Evolutionary conservation across 345 rosid genomes (phyloP), one percentile per base, ranked within the genome.

Genomic region (Corymbia maculata): DNA sequence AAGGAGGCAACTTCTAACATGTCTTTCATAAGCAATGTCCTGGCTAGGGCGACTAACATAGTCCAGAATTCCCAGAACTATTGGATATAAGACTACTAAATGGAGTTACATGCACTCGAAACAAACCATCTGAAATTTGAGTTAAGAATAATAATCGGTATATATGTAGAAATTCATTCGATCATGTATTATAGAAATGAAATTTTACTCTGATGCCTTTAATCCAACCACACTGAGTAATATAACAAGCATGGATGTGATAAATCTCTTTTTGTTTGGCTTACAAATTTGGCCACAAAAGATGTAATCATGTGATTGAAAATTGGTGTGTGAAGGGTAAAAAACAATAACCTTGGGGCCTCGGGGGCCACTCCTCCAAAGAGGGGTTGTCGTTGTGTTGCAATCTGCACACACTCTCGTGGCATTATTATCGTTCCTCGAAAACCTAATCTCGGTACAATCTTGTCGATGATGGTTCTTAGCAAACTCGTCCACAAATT

Each of bases 361-460:
- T 21, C 90, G 89, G 85, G 97, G 97, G 52, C 97, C 97, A 49
- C 95, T 93, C 90, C 97, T 92, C 97, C 97, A 95, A 68, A 95
- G 95, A n/a, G 97, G 97, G 51, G 97, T 95, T 5, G 93, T 91
- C 28, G 94, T 95, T 1, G 95, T 95, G 91, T 90, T 91, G 47
- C 97, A 95, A 61, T 94, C 95, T 16, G 94, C n/a, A 89, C 97
- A 95, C 66, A 91, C 93, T 88, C 94, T 93, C 26, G 89, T 85
- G 66, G 87, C 28, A 57, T 15, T 84, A 87, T 47, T 89, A 68
- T 53, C 86, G 80, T 50, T 88, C 52, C 86, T 51, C 22, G 50
- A 87, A 44, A 36, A 64, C 64, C 86, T 88, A 36, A 49, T 51
- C 59, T 52, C 52, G 1, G 90, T 85, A 17, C 52, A 80, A 49